A percentile compares a stretch with the other conserved stretches of the same genome.
These are phyloP conservation scores for Sinapis alba DNA, from an alignment of 441 rosid genomes.

Conservation along the genomic window DNA sequence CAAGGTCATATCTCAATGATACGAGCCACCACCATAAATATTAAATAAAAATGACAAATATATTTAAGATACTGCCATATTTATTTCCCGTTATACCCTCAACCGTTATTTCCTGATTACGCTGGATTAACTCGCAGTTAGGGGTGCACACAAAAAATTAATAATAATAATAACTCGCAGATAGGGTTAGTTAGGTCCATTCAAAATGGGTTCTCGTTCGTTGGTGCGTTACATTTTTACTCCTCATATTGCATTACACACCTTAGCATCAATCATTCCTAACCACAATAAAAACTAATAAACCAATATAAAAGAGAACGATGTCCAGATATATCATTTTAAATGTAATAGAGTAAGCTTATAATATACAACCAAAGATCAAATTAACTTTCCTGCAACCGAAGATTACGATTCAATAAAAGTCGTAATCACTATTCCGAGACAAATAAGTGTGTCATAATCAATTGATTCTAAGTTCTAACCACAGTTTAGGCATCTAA, in stretches of 20 bases:
- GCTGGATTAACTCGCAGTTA: conserved; percentile 27
- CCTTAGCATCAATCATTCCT: background rate
- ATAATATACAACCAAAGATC: background rate
- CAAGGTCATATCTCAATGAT: conserved; percentile 77
- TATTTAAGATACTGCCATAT: conserved; percentile 7
- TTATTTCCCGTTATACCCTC: conserved; percentile 38
- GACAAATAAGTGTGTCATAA: conserved; percentile 10
- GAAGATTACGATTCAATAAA: background rate
- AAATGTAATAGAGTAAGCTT: background rate
- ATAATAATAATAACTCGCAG: conserved; percentile 17
- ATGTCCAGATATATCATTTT: background rate
- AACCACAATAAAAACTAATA: background rate
- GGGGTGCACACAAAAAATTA: conserved; percentile 27
- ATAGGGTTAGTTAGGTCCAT: conserved; percentile 46
- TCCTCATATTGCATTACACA: background rate
- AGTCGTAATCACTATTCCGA: conserved; percentile 16
- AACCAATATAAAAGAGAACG: background rate
- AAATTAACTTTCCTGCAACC: background rate
- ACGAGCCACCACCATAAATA: conserved; percentile 66
- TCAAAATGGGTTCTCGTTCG: background rate
- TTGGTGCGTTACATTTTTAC: background rate
- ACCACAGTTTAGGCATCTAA: conserved; percentile 4
- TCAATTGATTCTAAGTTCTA: conserved; percentile 26
- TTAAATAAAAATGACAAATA: background rate
- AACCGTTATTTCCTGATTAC: background rate